Evolutionary conservation across 169 alveolate genomes (phyloP).

Genomic region (Babesia sp.): DNA sequence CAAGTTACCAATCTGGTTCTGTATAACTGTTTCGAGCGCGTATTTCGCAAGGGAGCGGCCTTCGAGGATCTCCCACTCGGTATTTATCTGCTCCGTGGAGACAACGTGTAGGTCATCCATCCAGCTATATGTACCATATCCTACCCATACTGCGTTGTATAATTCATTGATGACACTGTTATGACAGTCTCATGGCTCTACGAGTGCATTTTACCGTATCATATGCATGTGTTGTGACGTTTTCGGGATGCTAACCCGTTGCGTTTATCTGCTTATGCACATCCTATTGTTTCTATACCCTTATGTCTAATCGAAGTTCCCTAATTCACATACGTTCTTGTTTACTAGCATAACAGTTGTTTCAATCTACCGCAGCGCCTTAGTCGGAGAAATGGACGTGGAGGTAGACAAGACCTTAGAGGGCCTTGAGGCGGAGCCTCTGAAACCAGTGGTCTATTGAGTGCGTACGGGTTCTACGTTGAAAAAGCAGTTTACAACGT

Average conservation of each 20-base stretch:
- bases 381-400: conserved; percentile 63
- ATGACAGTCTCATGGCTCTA: too few species aligned
- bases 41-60: conserved; percentile 76
- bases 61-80: conserved; percentile 84
- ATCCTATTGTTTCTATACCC: too few species aligned
- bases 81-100: conserved; percentile 81
- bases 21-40: conserved; percentile 82
- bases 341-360: too few species aligned
- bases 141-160: too few species aligned
- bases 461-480: conserved; percentile 31
- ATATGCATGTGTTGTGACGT: too few species aligned
- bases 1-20: conserved; percentile 86
- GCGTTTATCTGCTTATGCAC: too few species aligned
- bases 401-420: conserved; percentile 59
- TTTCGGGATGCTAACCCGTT: too few species aligned
- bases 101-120: conserved; percentile 76
- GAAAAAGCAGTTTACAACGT: conserved; percentile 63
- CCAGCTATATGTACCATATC: too few species aligned
- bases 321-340: too few species aligned
- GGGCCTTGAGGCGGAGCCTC: conserved; percentile 64
- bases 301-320: too few species aligned
- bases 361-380: conserved; percentile 37
- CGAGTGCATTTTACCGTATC: too few species aligned
- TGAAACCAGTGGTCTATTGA: conserved; percentile 66
- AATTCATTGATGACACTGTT: too few species aligned